Base-by-base conservation (phyloP, 148 eudicot species). In the Nepenthes mirabilis region DNA sequence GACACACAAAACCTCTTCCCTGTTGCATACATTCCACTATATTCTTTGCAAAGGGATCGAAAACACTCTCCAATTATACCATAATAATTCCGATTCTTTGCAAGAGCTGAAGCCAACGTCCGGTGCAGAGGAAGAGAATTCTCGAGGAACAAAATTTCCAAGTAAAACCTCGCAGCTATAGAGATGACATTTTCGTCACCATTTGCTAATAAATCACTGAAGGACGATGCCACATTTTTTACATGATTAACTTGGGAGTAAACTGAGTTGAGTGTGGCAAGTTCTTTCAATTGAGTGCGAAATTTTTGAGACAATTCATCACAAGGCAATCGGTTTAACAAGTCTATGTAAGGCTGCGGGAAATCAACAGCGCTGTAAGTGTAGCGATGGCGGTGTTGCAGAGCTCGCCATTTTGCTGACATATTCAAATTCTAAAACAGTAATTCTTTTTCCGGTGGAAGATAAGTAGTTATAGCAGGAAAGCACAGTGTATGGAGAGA, bases 361-460 rank as follows among this genome's bases (percentile, higher is more conserved):
- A 86, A 88, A 11, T 74, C 45, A 12, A 93, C 81, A 45, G 96
- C 87, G 62, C 72, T 80, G 82, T 88, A 93, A 6, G 96, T 88
- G 71, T 88, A 93, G 45, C 89, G 88, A 72, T 93, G 99, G 68
- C 99, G 96, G 56, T 86, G 99, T 68, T 93, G 99, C 57, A 93
- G 52, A 2, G 99, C 96, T 62, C 99, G 83, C 96, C 99, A 93
- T 72, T 86, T 93, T 0, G 96, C 94, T 11, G 99, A 93, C 99
- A 93, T 93, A 59, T 36, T 32, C 47, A 49, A 53, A 50, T 58
- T 36, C 65, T 59, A 23, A 23, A 23, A 23, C 23, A 23, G 23
- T 23, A 23, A 23, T 23, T 23, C 23, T 23, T 23, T 23, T 23
- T 23, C 23, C 23, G 23, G 23, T 23, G 23, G 23, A 23, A 23